These are phyloP conservation scores for Aspergillus sp. DNA, from an alignment of 2,329 filamentous ascomycete genomes.

Conservation along the genomic window DNA sequence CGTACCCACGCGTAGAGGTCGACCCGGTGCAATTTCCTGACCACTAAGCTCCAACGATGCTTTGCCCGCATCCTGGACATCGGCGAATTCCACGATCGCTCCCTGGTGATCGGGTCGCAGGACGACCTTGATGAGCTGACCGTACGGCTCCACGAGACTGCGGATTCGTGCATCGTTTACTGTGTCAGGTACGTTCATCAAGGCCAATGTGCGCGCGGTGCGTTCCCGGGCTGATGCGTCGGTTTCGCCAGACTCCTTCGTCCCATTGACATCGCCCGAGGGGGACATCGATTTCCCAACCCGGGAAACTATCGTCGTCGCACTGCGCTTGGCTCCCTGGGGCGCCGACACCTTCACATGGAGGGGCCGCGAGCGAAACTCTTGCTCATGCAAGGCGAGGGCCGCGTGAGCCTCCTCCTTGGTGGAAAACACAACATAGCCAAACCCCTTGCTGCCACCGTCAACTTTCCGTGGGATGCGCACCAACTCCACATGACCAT, in stretches of 20 bases:
- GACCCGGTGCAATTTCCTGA: conserved; percentile 44
- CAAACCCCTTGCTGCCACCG: conserved; percentile 72
- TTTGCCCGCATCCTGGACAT: conserved; percentile 68
- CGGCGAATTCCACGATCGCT: conserved; percentile 78
- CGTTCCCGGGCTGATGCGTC: conserved; percentile 43
- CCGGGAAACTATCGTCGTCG: conserved; percentile 46
- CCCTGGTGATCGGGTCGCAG: conserved; percentile 80
- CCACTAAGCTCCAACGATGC: conserved; percentile 48
- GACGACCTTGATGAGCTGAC: conserved; percentile 70
- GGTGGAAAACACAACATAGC: conserved; percentile 73
- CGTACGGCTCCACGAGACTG: conserved; percentile 68
- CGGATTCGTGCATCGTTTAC: conserved; percentile 84
- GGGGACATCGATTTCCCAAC: conserved; percentile 36
- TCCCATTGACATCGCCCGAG: conserved; percentile 35
- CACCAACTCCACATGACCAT: conserved; percentile 71
- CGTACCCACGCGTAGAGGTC: conserved; percentile 48
- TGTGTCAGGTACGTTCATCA: conserved; percentile 87
- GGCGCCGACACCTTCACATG: conserved; percentile 59
- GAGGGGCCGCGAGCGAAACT: conserved; percentile 66
- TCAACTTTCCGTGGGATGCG: conserved; percentile 67
- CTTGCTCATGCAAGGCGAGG: conserved; percentile 67
- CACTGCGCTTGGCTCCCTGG: conserved; percentile 42
- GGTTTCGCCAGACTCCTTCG: conserved; percentile 33
- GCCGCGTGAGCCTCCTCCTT: conserved; percentile 67
- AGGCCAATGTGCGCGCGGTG: conserved; percentile 69